phyloP scores from a whole-genome alignment of 106 monocot species.

The Dendrobium chrysotoxum region DNA sequence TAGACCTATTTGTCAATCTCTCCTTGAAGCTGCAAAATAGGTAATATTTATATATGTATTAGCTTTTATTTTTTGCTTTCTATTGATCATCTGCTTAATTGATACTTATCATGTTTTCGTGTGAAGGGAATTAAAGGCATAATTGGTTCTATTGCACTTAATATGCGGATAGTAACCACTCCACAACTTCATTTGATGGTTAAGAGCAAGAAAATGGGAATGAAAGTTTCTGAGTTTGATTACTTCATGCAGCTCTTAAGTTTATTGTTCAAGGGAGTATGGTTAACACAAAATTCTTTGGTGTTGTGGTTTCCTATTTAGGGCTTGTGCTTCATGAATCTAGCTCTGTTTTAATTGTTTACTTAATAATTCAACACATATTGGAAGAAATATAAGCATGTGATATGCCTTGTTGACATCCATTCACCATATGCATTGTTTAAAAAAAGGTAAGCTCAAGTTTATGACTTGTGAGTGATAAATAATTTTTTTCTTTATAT shows the following conservation, averaged over 20 bases:
- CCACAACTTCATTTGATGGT: constrained; percentile 99
- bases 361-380: constrained; percentile 20
- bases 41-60: constrained; percentile 14
- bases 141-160: constrained; percentile 56
- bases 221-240: constrained; percentile 53
- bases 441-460: constrained; percentile 35
- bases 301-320: constrained; percentile 3
- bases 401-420: constrained; percentile 50
- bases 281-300: no score
- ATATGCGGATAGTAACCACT: constrained; percentile 89
- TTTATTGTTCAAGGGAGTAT: no score
- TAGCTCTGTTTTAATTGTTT: constrained; percentile 24
- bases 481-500: not conserved
- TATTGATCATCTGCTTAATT: not conserved
- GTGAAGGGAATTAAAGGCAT: constrained; percentile 65
- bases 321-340: constrained; percentile 35
- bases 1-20: constrained; percentile 68
- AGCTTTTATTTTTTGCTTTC: not conserved
- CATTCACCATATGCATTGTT: constrained; percentile 62
- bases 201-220: constrained; percentile 57
- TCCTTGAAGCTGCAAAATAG: constrained; percentile 69
- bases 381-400: constrained; percentile 32
- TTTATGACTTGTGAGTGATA: not conserved
- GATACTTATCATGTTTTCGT: not conserved
- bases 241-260: constrained; percentile 55